Evolutionary conservation across 208 protist species (phyloP).

Genomic region (Zelonia costaricensis): DNA sequence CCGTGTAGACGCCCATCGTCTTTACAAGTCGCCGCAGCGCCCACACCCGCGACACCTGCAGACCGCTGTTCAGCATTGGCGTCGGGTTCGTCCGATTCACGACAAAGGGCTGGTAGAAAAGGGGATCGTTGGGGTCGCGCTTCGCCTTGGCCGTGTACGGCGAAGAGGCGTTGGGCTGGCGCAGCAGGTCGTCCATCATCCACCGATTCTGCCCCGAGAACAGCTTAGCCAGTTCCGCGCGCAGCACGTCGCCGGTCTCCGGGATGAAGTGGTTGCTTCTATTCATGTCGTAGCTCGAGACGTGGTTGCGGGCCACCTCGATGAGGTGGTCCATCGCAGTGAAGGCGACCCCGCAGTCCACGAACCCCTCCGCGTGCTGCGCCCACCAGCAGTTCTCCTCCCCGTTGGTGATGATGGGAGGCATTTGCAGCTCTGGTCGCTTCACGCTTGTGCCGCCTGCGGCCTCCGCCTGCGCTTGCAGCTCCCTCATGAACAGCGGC

Average conservation of each 20-base stretch:
- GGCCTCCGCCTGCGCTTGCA: conserved; percentile 6
- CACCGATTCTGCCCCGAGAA: conserved; percentile 5
- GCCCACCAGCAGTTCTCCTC: conserved; percentile 34
- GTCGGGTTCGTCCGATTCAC: conserved; percentile 13
- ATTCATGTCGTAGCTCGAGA: conserved; percentile 7
- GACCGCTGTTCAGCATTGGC: conserved; percentile 28
- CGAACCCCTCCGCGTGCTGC: conserved; percentile 20
- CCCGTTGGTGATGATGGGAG: conserved; percentile 37
- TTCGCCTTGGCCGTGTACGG: conserved; percentile 3
- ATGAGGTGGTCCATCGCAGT: conserved; percentile 33
- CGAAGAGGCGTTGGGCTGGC: not conserved
- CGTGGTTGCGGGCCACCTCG: conserved; percentile 25
- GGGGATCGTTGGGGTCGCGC: conserved; percentile 8
- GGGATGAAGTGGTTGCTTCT: not conserved
- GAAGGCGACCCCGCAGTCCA: conserved; percentile 25
- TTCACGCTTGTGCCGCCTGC: not conserved
- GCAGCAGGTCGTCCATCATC: conserved; percentile 21
- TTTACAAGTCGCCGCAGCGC: conserved; percentile 21
- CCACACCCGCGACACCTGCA: conserved; percentile 38
- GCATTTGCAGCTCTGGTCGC: conserved; percentile 32
- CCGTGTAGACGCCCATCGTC: conserved; percentile 15
- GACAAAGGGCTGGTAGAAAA: conserved; percentile 26
- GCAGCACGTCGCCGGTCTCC: conserved; percentile 9
- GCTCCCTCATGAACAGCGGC: conserved; percentile 20
- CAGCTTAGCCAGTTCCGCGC: not conserved